Conservation (phyloP, 164 flowering plant genomes). For the Santalum album region DNA sequence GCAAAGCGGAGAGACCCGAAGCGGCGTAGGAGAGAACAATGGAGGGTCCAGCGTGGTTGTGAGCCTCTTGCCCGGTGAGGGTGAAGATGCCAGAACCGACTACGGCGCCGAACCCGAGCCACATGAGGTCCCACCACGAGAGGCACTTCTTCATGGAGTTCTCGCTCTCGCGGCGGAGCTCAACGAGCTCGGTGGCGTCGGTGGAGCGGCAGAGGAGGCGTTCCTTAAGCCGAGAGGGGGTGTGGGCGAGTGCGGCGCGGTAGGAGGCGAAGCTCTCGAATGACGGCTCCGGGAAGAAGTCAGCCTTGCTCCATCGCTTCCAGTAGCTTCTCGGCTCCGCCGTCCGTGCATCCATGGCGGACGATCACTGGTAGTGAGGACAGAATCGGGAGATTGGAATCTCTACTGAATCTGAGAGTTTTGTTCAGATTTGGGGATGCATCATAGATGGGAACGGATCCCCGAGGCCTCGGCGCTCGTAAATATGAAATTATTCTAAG, state of each 20-base stretch:
- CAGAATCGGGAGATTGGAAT: too few relatives aligned
- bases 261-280: constrained; percentile 45
- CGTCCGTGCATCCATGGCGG: too few relatives aligned
- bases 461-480: too few relatives aligned
- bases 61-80: constrained; percentile 68
- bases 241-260: constrained; percentile 41
- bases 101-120: constrained; percentile 79
- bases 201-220: constrained; percentile 58
- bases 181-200: constrained; percentile 44
- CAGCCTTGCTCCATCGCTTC: constrained; percentile 54
- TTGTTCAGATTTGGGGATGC: too few relatives aligned
- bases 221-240: constrained; percentile 48
- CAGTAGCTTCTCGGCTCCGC: constrained; percentile 36
- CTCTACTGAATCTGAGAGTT: too few relatives aligned
- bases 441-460: too few relatives aligned
- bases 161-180: constrained; percentile 33
- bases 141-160: constrained; percentile 52
- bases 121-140: constrained; percentile 80
- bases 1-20: constrained; percentile 67
- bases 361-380: too few relatives aligned
- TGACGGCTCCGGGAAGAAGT: constrained; percentile 71
- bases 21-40: constrained; percentile 50
- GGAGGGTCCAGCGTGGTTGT: constrained; percentile 53
- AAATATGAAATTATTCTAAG: too few relatives aligned
- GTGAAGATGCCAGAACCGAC: constrained; percentile 83